Percentiles rank a stretch among this genome's conserved stretches.
Evolutionary conservation across 257 asterid genomes (phyloP).

Genomic region (Jacaranda mimosifolia): DNA sequence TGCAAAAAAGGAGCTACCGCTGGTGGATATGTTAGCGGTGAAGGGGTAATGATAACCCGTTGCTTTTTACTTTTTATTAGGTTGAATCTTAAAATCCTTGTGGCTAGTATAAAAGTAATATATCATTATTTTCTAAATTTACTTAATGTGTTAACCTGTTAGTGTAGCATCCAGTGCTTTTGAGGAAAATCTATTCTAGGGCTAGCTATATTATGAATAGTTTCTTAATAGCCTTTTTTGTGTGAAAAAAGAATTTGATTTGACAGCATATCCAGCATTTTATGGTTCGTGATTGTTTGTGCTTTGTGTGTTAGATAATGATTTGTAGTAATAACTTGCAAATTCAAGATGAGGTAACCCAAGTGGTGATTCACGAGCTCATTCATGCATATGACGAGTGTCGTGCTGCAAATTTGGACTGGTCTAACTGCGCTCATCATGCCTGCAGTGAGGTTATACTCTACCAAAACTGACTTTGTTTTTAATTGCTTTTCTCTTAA

Average conservation of each 20-base stretch:
- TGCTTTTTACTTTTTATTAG: constrained; percentile 8
- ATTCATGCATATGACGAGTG: constrained; percentile 96
- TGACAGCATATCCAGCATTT: constrained; percentile 3
- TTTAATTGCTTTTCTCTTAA: not conserved
- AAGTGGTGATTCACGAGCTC: constrained; percentile 92
- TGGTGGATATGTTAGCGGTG: constrained; percentile 73
- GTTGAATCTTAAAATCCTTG: constrained; percentile 8
- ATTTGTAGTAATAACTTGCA: constrained; percentile 80
- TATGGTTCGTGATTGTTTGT: not conserved
- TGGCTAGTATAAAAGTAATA: not conserved
- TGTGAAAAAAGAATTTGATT: not conserved
- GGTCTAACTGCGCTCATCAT: constrained; percentile 91
- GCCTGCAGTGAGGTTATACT: constrained; percentile 84
- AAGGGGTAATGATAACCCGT: constrained; percentile 57
- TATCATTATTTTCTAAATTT: not conserved
- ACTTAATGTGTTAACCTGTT: not conserved
- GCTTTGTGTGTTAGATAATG: constrained; percentile 49
- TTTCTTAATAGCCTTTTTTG: not conserved
- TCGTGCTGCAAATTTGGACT: constrained; percentile 81
- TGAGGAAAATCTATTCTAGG: not conserved
- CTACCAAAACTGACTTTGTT: not conserved
- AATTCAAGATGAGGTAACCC: constrained; percentile 88
- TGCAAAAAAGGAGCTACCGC: constrained; percentile 45
- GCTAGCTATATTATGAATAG: not conserved
- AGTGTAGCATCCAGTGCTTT: not conserved